Evolutionary conservation across 2,329 filamentous ascomycete genomes (phyloP).

Genomic region (Thielaviopsis ethacetica): DNA sequence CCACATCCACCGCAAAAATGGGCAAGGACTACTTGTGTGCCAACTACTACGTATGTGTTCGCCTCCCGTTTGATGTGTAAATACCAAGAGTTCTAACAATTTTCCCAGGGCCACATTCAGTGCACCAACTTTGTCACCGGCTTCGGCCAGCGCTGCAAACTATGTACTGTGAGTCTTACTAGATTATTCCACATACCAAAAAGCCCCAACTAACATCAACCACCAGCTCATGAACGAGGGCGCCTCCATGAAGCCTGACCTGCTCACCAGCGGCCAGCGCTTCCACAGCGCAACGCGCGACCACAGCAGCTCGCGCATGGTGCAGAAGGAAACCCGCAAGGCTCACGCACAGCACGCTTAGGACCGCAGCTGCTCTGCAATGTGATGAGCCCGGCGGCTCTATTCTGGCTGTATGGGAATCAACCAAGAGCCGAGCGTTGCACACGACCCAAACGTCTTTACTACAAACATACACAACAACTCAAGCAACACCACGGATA

Average conservation of each 20-base stretch:
- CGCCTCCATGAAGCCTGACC: conserved; percentile 3
- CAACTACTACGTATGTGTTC: conserved; percentile 19
- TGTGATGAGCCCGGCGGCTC: background rate
- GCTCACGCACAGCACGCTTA: conserved; percentile 1
- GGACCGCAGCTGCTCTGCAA: background rate
- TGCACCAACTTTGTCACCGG: conserved; percentile 19
- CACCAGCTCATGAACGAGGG: conserved; percentile 6
- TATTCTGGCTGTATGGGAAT: too few species aligned
- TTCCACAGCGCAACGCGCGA: background rate
- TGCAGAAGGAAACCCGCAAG: background rate
- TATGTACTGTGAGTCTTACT: conserved; percentile 16
- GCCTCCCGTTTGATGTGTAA: too few species aligned
- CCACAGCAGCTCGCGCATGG: background rate
- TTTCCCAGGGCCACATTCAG: conserved; percentile 17
- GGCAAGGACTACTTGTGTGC: conserved; percentile 20
- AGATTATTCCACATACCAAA: background rate
- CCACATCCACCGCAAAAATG: background rate
- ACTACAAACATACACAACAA: background rate
- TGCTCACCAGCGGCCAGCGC: conserved; percentile 4
- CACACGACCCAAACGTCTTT: too few species aligned
- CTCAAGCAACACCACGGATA: background rate
- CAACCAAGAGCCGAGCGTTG: too few species aligned
- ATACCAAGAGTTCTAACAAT: conserved; percentile 3
- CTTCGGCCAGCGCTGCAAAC: conserved; percentile 18
- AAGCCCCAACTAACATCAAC: background rate